Base-by-base conservation (phyloP, 2,329 filamentous ascomycete species). In the Neobulgaria alba region DNA sequence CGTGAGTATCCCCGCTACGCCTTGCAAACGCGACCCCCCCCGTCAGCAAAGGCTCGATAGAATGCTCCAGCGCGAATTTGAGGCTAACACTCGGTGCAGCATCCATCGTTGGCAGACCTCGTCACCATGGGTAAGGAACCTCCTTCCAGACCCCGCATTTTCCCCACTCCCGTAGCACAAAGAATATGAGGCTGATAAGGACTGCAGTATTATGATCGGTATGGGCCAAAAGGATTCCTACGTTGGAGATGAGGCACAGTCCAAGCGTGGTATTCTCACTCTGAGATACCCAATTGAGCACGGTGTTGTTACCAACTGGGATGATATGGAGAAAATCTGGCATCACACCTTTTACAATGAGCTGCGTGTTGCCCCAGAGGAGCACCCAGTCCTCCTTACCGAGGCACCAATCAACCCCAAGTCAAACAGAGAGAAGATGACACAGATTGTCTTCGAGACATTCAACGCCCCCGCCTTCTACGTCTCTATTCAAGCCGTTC, bases 271-370 rank as follows among this genome's bases (percentile, higher is more conserved):
- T 95, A 96, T 98, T 75, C 82, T 98, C 61, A 96, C 90, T 54
- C 81, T 98, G 67, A 84, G 92, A 77, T 98, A 98, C 75, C 92
- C 92, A 67, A 98, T 98, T 68, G 92, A 98, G 81, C 92, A 98
- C 82, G 92, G 92, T 92, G 92, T 98, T 63, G 92, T 98, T 67
- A 98, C 92, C 75, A 96, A 96, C 86, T 98, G 92, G 92, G 92
- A 98, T 70, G 92, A 96, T 72, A 96, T 96, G 92, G 92, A 96
- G 79, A 96, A 96, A 84, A 96, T 98, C 63, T 98, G 92, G 92
- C 92, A 98, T 73, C 92, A 98, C 86, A 96, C 92, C 67, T 98
- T 98, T 81, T 98, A 96, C 86, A 98, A 98, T 76, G 92, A 98
- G 79, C 80, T 98, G 66, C 90, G 92, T 90, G 92, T 98, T 56